Percentiles rank a stretch among this genome's conserved stretches.
Conservation (phyloP, 2,329 filamentous ascomycete genomes). For the Chalara sp. region DNA sequence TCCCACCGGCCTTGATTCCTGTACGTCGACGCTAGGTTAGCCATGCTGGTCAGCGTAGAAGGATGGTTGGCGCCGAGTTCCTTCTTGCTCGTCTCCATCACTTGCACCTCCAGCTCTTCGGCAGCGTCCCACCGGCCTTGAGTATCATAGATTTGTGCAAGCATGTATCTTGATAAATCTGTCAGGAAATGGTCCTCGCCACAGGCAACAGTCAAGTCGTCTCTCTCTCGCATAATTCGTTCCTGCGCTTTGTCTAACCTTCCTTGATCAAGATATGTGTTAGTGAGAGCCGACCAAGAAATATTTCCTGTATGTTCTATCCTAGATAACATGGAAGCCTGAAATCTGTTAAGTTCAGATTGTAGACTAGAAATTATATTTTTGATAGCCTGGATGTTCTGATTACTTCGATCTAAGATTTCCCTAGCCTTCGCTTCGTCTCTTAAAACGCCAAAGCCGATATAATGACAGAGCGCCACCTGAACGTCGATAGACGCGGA, state of each 20-base stretch:
- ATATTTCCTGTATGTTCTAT: background rate
- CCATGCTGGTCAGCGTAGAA: background rate
- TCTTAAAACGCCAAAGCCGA: conserved; percentile 4
- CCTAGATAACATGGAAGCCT: background rate
- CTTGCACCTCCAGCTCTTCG: background rate
- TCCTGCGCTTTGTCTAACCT: background rate
- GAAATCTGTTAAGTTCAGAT: background rate
- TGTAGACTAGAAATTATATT: background rate
- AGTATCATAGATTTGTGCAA: background rate
- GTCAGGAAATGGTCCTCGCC: background rate
- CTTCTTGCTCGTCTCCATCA: background rate
- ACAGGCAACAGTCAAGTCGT: background rate
- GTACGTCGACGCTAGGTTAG: background rate
- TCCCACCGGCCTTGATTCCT: background rate
- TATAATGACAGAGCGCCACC: background rate
- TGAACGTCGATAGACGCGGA: background rate
- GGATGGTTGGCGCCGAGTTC: too few relatives aligned
- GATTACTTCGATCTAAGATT: background rate
- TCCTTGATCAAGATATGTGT: background rate
- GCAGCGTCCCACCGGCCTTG: background rate
- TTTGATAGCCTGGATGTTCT: background rate
- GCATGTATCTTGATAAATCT: background rate
- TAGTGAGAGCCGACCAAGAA: background rate
- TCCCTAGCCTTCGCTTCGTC: background rate
- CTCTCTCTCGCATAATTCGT: background rate